phyloP scores from a whole-genome alignment of 179 eudicot species.

The Heliamphora pulchella region DNA sequence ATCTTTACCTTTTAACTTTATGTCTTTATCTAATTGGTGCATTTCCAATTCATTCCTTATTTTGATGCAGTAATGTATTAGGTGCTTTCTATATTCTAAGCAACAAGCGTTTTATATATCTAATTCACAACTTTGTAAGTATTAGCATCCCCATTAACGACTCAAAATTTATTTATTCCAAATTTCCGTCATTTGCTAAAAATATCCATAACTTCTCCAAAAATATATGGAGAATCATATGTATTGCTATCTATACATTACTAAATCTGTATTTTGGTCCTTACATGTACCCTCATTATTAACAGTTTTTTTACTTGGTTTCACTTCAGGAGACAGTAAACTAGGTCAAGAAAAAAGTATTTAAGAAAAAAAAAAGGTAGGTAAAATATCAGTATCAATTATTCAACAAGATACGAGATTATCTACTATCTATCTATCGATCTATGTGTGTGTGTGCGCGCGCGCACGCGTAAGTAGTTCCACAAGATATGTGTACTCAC shows the following conservation, averaged over 20 bases:
- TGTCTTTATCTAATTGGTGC: background rate
- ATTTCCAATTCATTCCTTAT: background rate
- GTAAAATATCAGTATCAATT: background rate
- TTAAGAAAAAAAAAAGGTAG: background rate
- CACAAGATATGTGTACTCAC: conserved; percentile 53
- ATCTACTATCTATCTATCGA: too few species aligned
- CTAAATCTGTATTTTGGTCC: background rate
- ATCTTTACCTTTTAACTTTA: background rate
- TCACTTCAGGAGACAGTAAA: background rate
- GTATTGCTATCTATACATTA: background rate
- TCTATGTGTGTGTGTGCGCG: too few species aligned
- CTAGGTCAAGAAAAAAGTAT: background rate
- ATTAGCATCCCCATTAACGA: background rate
- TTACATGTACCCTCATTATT: background rate
- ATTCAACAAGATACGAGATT: background rate
- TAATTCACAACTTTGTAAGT: background rate
- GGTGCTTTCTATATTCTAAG: background rate
- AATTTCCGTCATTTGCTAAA: background rate
- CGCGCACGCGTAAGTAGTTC: too few species aligned
- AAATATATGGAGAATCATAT: background rate
- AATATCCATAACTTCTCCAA: background rate
- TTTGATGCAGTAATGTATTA: background rate
- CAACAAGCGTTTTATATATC: background rate
- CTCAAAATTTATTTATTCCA: background rate
- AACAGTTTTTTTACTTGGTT: background rate